phyloP scores from a whole-genome alignment of 352 stramenopile genomes.

The Phytophthora constricta region DNA sequence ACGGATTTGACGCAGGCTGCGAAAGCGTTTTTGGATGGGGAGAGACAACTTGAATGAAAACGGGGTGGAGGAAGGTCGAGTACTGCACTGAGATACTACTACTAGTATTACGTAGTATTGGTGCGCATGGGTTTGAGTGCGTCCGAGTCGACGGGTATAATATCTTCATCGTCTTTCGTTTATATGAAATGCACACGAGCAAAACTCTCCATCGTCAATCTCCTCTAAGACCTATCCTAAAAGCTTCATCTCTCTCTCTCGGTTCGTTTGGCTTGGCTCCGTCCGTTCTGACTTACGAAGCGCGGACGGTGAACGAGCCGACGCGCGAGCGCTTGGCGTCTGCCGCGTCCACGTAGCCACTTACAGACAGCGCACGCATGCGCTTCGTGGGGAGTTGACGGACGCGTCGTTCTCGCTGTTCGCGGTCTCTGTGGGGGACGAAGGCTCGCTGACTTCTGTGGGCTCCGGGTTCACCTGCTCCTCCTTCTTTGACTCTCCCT shows the following conservation, averaged over 20 bases:
- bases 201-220: neutral
- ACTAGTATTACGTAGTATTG: too few relatives aligned
- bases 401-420: conserved; percentile 45
- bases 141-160: too few relatives aligned
- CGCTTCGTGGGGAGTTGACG: conserved; percentile 79
- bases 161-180: too few relatives aligned
- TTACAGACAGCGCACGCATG: conserved; percentile 77
- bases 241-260: conserved; percentile 9
- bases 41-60: too few relatives aligned
- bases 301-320: conserved; percentile 59
- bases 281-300: too few relatives aligned
- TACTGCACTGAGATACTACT: too few relatives aligned
- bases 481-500: conserved; percentile 31
- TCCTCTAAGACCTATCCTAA: conserved; percentile 42
- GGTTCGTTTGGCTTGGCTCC: neutral
- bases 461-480: conserved; percentile 44
- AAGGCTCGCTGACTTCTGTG: conserved; percentile 25
- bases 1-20: too few relatives aligned
- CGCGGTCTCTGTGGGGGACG: conserved; percentile 13
- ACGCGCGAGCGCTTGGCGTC: conserved; percentile 70
- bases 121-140: too few relatives aligned
- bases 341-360: conserved; percentile 56
- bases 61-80: too few relatives aligned
- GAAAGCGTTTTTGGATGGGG: too few relatives aligned
- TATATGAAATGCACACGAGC: too few relatives aligned